phyloP scores from a whole-genome alignment of 2,329 filamentous ascomycete genomes.

The Exophiala sp. region DNA sequence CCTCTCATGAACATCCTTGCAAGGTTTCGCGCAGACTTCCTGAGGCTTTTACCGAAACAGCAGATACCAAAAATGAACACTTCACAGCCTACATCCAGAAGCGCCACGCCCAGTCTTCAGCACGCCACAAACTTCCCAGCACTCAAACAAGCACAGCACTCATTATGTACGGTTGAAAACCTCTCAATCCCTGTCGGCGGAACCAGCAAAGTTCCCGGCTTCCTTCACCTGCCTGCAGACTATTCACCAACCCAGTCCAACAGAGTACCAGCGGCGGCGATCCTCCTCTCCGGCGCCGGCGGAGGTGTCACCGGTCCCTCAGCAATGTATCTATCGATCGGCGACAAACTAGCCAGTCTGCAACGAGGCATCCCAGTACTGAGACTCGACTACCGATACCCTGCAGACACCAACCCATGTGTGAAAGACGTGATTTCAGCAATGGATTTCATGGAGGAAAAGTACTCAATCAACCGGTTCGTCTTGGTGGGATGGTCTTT shows the following conservation, averaged over 20 bases:
- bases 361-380: slow-evolving; percentile 38
- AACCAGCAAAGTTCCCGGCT: slow-evolving; percentile 28
- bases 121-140: slow-evolving; percentile 1
- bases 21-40: not conserved
- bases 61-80: not conserved
- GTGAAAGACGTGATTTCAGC: slow-evolving; percentile 36
- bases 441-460: slow-evolving; percentile 36
- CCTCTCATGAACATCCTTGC: not conserved
- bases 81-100: not conserved
- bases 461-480: slow-evolving; percentile 34
- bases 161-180: slow-evolving; percentile 9
- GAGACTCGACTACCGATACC: slow-evolving; percentile 41
- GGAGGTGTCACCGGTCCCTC: slow-evolving; percentile 41
- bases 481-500: slow-evolving; percentile 45
- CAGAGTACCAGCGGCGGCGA: slow-evolving; percentile 26
- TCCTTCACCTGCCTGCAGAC: slow-evolving; percentile 35
- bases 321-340: slow-evolving; percentile 41
- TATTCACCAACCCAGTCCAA: slow-evolving; percentile 21
- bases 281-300: slow-evolving; percentile 35
- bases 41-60: no score
- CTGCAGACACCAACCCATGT: slow-evolving; percentile 37
- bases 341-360: slow-evolving; percentile 40
- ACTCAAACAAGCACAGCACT: slow-evolving; percentile 4
- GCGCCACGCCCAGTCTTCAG: not conserved
- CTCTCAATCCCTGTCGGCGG: slow-evolving; percentile 16